Evolutionary conservation across 2,329 filamentous ascomycete genomes (phyloP).

Genomic region (Pleomassaria siparia): DNA sequence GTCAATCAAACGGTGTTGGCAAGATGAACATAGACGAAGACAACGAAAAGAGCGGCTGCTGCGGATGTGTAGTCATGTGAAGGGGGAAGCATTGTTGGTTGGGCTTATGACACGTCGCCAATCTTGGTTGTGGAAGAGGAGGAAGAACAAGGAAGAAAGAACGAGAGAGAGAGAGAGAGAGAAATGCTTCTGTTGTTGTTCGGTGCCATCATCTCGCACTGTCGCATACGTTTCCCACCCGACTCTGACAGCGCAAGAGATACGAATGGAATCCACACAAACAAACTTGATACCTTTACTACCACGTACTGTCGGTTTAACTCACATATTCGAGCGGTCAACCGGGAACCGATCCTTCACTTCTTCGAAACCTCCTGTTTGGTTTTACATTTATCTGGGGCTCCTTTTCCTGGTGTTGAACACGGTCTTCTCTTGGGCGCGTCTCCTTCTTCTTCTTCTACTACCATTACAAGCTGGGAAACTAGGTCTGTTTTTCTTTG

Average conservation of each 20-base stretch:
- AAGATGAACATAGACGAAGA: slow-evolving; percentile 80
- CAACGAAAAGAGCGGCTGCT: slow-evolving; percentile 72
- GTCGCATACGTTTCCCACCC: slow-evolving; percentile 13
- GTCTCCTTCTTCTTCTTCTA: slow-evolving; percentile 13
- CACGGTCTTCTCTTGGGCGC: slow-evolving; percentile 29
- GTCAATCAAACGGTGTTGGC: slow-evolving; percentile 60
- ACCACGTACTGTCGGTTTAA: slow-evolving; percentile 38
- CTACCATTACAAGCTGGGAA: slow-evolving; percentile 5
- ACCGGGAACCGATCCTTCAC: slow-evolving; percentile 16
- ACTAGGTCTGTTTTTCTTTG: slow-evolving; percentile 14
- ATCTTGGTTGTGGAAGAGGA: background rate
- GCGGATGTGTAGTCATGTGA: slow-evolving; percentile 85
- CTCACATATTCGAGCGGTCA: slow-evolving; percentile 20
- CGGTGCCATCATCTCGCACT: slow-evolving; percentile 25
- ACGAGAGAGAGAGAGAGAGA: no score
- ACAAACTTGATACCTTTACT: slow-evolving; percentile 39
- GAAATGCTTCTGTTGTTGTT: slow-evolving; percentile 29
- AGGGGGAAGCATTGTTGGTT: background rate
- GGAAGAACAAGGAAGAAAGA: slow-evolving; percentile 9
- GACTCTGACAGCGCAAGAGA: slow-evolving; percentile 14
- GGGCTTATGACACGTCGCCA: background rate
- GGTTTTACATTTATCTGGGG: slow-evolving; percentile 18
- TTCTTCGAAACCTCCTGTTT: slow-evolving; percentile 16
- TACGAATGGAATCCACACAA: slow-evolving; percentile 20
- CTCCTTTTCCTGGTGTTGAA: slow-evolving; percentile 35